Evolutionary conservation across 139 green algal genomes (phyloP).

Genomic region (Nannochloris sp.): DNA sequence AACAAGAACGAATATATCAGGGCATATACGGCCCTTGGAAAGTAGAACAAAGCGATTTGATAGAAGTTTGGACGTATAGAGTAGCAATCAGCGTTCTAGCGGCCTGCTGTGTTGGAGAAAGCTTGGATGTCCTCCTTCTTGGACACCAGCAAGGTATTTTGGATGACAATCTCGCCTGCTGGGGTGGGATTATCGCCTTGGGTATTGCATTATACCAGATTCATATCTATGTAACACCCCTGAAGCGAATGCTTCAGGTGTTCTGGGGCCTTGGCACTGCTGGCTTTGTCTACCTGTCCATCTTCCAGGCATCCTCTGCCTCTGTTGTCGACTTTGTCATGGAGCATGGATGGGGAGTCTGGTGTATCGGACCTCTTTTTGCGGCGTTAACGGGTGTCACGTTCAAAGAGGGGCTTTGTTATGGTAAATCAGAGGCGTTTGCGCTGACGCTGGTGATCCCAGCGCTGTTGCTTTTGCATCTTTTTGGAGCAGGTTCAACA

Average conservation of each 20-base stretch:
- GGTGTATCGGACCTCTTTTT: conserved; percentile 82
- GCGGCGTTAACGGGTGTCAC: conserved; percentile 80
- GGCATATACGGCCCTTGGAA: conserved; percentile 3
- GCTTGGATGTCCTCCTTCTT: background rate
- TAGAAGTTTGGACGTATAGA: conserved; percentile 15
- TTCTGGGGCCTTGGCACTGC: conserved; percentile 46
- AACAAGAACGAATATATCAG: background rate
- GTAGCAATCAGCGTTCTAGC: background rate
- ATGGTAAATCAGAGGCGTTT: conserved; percentile 65
- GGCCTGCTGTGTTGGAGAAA: conserved; percentile 5
- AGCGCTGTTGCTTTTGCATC: conserved; percentile 26
- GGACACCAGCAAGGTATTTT: background rate
- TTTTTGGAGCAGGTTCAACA: conserved; percentile 9
- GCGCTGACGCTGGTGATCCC: conserved; percentile 62
- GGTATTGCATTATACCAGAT: conserved; percentile 69
- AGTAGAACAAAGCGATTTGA: background rate
- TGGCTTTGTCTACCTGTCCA: conserved; percentile 42
- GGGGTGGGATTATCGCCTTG: conserved; percentile 41
- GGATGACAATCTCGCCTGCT: background rate
- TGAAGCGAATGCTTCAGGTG: conserved; percentile 71
- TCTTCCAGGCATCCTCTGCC: conserved; percentile 19
- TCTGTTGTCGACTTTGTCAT: conserved; percentile 52
- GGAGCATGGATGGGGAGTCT: conserved; percentile 57
- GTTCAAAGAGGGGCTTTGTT: conserved; percentile 86
- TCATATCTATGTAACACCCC: conserved; percentile 80